Evolutionary conservation across 2,329 filamentous ascomycete genomes (phyloP).

Genomic region (Samsoniella hepiali): DNA sequence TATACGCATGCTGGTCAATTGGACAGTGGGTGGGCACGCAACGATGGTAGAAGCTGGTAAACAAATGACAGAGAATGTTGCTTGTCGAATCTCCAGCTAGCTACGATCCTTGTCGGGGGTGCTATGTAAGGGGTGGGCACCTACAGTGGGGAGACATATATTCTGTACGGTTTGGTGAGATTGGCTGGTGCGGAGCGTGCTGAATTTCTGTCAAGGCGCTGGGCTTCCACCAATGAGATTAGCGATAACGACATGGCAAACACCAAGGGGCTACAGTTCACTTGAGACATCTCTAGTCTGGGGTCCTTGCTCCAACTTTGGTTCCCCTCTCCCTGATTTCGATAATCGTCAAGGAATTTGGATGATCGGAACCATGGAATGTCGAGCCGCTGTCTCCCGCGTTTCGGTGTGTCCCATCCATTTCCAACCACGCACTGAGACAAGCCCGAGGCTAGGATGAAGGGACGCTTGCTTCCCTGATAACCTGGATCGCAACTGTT

Average conservation of each 20-base stretch:
- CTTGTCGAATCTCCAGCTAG: not conserved
- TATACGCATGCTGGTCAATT: constrained; percentile 28
- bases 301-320: no score
- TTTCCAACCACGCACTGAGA: no score
- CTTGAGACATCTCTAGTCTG: no score
- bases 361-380: not conserved
- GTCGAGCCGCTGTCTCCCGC: not conserved
- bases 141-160: not conserved
- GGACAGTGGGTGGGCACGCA: not conserved
- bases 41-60: not conserved
- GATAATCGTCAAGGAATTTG: not conserved
- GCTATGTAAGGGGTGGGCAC: not conserved
- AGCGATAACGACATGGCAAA: not conserved
- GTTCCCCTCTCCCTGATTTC: no score
- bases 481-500: no score
- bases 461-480: no score
- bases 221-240: not conserved
- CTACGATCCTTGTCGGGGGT: not conserved
- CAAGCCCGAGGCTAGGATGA: no score
- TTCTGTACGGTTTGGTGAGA: no score
- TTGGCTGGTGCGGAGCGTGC: no score
- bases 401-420: no score
- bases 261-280: no score
- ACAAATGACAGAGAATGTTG: not conserved
- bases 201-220: no score